Evolutionary conservation across 2,329 filamentous ascomycete species (phyloP), one percentile per base, ranked within the genome.

Genomic region (Coniochaeta sp.): DNA sequence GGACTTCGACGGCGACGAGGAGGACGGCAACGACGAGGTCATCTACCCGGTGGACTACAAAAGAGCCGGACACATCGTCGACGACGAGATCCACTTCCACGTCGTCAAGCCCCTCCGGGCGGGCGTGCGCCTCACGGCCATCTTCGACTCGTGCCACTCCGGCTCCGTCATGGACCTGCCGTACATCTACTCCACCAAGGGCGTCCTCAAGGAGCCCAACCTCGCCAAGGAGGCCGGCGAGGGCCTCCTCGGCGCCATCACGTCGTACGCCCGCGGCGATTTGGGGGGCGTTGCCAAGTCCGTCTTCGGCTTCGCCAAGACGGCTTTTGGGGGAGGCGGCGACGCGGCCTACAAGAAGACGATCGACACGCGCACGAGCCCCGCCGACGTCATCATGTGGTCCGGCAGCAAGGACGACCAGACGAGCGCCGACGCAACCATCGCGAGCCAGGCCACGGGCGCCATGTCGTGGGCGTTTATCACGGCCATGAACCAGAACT

Each of bases 391-490:
- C 28, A 83, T 99, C 66, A 95, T 96, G 89, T 96, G 91, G 87
- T 95, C 89, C 55, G 94, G 94, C 52, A 95, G 89, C 73, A 96
- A 96, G 71, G 94, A 99, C 65, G 83, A 86, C 55, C 94, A 97
- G 71, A 99, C 94, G 59, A 95, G 91, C 53, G 88, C 90, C 71
- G 94, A 99, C 68, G 91, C 94, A 12, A 88, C 84, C 26, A 96
- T 97, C 59, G 82, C 79, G 40, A 84, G 89, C 52, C 81, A 96
- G 71, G 92, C 94, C 30, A 99, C 94, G 0, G 94, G 94, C 51
- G 94, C 94, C 68, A 97, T 99, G 94, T 96, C 91, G 3, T 96
- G 88, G 83, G 94, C 94, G 2, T 99, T 99, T 68, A 94, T 99
- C 68, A 84, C 80, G 1, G 86, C 91, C 18, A 79, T 97, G 63